Base-by-base conservation (phyloP, 2,329 filamentous ascomycete species). In the Colletotrichum tanaceti region DNA sequence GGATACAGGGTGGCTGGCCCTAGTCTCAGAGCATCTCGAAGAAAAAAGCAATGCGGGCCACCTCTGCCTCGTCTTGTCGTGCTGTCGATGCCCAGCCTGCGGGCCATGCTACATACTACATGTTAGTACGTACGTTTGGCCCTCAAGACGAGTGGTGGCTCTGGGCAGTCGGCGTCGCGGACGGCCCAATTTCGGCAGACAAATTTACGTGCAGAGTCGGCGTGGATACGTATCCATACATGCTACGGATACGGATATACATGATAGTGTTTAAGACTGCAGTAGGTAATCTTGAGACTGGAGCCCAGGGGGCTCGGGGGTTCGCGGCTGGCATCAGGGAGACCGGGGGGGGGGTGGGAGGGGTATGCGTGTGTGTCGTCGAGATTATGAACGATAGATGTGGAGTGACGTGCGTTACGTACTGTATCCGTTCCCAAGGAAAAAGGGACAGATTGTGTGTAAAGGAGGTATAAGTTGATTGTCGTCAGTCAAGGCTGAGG, bases 11-110 rank as follows among this genome's bases (percentile, higher is more conserved):
- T 68, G 65, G 65, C 62, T 65, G 61, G 16, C 55, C 54, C 65
- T 68, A 68, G 65, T 68, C 65, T 68, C 62, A 68, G 54, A 59
- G 49, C 55, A 65, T 59, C 55, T 61, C 53, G 65, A 55, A 49
- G 49, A 65, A 68, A 32, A 68, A 68, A 68, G 65, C 65, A 68
- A 68, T 41, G 47, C 18, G 61, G 35, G 24, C 47, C 44, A 39
- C 44, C 22, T 46, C 54, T 46, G 55, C 55, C 55, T 47, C 14
- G 55, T 47, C n/a, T 24, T 58, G 24, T 28, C 22, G 54, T 24
- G 39, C 24, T 58, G 54, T 46, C 41, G 41, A 28, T 47, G 16
- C 24, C 20, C 38, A 52, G 43, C 53, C 43, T 22, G 35, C 47
- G 28, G 28, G 53, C 46, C 35, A 65, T 65, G 46, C 53, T 58